Conservation (phyloP, 2,329 filamentous ascomycete species). For the Xylaria sp. region DNA sequence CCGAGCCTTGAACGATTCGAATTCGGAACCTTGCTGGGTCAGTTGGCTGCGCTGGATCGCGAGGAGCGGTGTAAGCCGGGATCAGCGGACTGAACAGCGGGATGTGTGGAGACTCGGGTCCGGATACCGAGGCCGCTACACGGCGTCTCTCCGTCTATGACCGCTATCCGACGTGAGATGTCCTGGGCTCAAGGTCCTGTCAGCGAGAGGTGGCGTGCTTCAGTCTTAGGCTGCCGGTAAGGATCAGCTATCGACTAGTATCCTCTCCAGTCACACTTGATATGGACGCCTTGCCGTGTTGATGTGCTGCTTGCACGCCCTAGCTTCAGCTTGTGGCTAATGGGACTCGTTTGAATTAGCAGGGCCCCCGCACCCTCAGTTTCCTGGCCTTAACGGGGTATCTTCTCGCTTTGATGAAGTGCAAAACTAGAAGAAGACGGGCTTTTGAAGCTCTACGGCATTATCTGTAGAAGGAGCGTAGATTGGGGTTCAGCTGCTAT, state of each 20-base stretch:
- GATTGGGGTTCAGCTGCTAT: background rate
- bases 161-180: background rate
- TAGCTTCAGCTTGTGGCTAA: background rate
- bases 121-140: background rate
- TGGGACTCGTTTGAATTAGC: background rate
- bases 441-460: background rate
- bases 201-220: background rate
- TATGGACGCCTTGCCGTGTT: background rate
- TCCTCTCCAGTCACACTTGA: background rate
- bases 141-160: background rate
- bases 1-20: background rate
- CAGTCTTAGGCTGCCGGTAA: background rate
- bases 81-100: background rate
- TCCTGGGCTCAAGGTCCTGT: background rate
- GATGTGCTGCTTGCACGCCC: background rate
- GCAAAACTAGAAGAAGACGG: background rate
- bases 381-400: background rate
- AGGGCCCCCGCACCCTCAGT: background rate
- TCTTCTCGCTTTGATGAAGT: background rate
- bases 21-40: background rate
- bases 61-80: background rate
- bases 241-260: background rate
- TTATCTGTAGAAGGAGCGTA: background rate
- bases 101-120: conserved; percentile 12
- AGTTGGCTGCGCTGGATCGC: background rate